A percentile compares a stretch with the other conserved stretches of the same genome.
phyloP scores from a whole-genome alignment of 805 yeast genomes.

The Wickerhamiella spandovensis region DNA sequence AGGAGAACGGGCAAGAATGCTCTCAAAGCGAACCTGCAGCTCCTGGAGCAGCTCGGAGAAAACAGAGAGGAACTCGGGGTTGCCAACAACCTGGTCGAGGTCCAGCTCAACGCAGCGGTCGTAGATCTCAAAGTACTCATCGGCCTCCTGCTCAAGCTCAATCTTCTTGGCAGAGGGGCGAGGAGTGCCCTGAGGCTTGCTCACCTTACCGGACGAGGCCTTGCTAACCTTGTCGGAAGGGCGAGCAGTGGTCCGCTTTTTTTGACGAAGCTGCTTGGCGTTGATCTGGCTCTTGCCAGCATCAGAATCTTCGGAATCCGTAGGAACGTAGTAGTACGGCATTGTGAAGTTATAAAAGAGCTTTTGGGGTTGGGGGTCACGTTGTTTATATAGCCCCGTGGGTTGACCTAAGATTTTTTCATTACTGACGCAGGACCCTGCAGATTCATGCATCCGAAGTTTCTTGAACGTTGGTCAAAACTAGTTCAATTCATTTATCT shows the following conservation, averaged over 20 bases:
- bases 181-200: slow-evolving; percentile 1
- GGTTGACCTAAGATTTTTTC: slow-evolving; percentile 1
- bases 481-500: not conserved
- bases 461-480: not conserved
- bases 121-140: slow-evolving; percentile 16
- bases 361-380: not conserved
- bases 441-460: slow-evolving; percentile 3
- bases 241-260: not conserved
- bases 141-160: slow-evolving; percentile 17
- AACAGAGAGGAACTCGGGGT: slow-evolving; percentile 16
- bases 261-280: slow-evolving; percentile 3
- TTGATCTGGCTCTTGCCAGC: slow-evolving; percentile 4
- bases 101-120: slow-evolving; percentile 19
- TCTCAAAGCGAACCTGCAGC: slow-evolving; percentile 17
- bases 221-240: slow-evolving; percentile 7
- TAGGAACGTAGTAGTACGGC: slow-evolving; percentile 22
- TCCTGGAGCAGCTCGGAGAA: slow-evolving; percentile 16
- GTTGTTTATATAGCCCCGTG: slow-evolving; percentile 2
- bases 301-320: slow-evolving; percentile 17
- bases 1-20: slow-evolving; percentile 12
- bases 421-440: not conserved
- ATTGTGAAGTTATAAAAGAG: slow-evolving; percentile 5
- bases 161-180: slow-evolving; percentile 7
- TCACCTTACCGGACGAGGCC: slow-evolving; percentile 2
- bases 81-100: slow-evolving; percentile 18